Conservation (phyloP, 2,329 filamentous ascomycete species). For the Fusarium camptoceras region DNA sequence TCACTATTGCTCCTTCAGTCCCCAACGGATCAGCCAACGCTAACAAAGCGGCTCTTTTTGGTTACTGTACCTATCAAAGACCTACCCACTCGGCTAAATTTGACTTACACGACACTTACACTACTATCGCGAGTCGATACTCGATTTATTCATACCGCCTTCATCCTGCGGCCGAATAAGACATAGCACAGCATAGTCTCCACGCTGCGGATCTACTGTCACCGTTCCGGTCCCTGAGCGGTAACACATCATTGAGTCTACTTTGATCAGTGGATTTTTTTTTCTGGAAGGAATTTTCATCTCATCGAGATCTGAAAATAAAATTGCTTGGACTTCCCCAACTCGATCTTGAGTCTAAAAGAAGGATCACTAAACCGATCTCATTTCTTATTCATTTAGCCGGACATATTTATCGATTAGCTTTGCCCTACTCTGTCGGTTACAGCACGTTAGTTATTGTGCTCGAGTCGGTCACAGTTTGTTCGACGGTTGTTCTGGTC, state of each 20-base stretch:
- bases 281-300: slow-evolving; percentile 37
- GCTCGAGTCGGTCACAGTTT: slow-evolving; percentile 17
- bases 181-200: slow-evolving; percentile 43
- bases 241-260: slow-evolving; percentile 41
- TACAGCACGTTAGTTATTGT: slow-evolving; percentile 5
- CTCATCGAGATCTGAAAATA: slow-evolving; percentile 39
- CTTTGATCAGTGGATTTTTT: slow-evolving; percentile 37
- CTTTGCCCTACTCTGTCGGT: slow-evolving; percentile 12
- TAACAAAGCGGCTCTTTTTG: slow-evolving; percentile 34
- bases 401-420: slow-evolving; percentile 8
- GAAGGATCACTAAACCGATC: slow-evolving; percentile 15
- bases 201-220: slow-evolving; percentile 43
- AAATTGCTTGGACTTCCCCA: slow-evolving; percentile 25
- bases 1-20: slow-evolving; percentile 12
- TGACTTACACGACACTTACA: slow-evolving; percentile 43
- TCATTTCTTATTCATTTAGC: slow-evolving; percentile 12
- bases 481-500: slow-evolving; percentile 19
- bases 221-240: slow-evolving; percentile 41
- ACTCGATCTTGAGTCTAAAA: slow-evolving; percentile 33
- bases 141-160: slow-evolving; percentile 39
- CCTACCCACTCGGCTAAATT: slow-evolving; percentile 31
- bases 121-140: slow-evolving; percentile 29
- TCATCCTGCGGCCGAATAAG: slow-evolving; percentile 34
- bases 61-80: slow-evolving; percentile 16
- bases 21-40: slow-evolving; percentile 22